phyloP scores from a whole-genome alignment of 345 rosid species.

The Brassica carinata region DNA sequence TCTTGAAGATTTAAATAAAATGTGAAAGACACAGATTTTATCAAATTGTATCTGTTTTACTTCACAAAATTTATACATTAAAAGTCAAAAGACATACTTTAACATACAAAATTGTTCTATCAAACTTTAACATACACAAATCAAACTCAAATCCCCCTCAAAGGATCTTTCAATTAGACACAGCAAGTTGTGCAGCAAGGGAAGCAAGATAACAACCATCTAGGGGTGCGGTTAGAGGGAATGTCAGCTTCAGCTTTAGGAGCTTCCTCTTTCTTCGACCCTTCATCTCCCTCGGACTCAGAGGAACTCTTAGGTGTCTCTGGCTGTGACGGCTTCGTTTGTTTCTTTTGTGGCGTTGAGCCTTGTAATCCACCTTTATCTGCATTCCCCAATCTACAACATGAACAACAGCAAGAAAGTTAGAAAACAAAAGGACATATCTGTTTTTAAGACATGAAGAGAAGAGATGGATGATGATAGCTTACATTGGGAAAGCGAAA shows the following conservation, averaged over 20 bases:
- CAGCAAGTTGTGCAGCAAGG: conserved; percentile 51
- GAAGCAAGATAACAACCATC: conserved; percentile 68
- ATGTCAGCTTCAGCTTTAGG: conserved; percentile 37
- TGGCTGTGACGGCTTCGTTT: conserved; percentile 29
- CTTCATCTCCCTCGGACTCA: conserved; percentile 23
- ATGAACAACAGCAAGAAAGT: background rate
- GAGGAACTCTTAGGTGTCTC: conserved; percentile 30
- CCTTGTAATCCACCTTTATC: conserved; percentile 38
- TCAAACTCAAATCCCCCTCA: background rate
- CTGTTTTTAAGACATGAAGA: background rate
- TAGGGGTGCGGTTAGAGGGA: conserved; percentile 25
- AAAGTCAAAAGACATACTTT: no score
- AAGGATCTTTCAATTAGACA: background rate
- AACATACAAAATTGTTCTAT: conserved; percentile 26
- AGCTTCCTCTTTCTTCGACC: conserved; percentile 27
- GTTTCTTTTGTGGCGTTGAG: conserved; percentile 10
- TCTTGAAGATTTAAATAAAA: conserved; percentile 11
- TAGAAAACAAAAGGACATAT: conserved; percentile 4
- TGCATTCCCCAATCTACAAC: conserved; percentile 63
- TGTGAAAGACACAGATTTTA: background rate
- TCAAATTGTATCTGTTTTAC: conserved; percentile 6
- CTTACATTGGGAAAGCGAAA: conserved; percentile 90
- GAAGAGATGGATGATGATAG: background rate
- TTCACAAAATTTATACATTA: conserved; percentile 33
- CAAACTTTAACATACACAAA: conserved; percentile 3